Conservation (phyloP, 1,284 basidiomycete species). For the Rhodotorula mucilaginosa region DNA sequence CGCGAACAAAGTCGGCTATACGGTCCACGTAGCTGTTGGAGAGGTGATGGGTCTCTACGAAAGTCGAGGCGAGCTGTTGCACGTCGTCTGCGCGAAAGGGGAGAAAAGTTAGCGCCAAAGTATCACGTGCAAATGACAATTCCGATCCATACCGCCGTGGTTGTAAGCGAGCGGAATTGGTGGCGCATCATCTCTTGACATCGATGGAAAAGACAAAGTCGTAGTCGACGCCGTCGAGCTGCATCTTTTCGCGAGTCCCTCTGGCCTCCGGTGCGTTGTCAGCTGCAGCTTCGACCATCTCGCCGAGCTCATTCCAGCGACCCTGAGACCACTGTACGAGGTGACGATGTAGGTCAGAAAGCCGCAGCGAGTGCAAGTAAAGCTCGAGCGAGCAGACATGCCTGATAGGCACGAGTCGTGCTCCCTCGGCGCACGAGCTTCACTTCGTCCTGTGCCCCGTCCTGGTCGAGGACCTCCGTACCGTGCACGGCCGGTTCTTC, state of each 20-base stretch:
- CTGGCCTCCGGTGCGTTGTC: background rate
- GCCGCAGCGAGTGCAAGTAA: background rate
- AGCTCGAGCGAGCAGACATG: slow-evolving; percentile 46
- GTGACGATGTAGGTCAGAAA: background rate
- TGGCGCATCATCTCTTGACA: slow-evolving; percentile 84
- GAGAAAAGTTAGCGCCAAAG: background rate
- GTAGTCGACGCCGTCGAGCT: slow-evolving; percentile 76
- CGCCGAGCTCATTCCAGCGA: slow-evolving; percentile 87
- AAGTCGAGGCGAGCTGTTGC: slow-evolving; percentile 79
- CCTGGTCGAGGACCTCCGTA: background rate
- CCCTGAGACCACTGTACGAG: slow-evolving; percentile 68
- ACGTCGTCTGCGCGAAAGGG: slow-evolving; percentile 62
- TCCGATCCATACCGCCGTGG: slow-evolving; percentile 15
- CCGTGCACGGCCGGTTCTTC: background rate
- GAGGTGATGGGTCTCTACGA: slow-evolving; percentile 77
- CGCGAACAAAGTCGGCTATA: slow-evolving; percentile 80
- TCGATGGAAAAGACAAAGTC: slow-evolving; percentile 99
- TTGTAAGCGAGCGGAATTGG: slow-evolving; percentile 94
- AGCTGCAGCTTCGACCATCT: slow-evolving; percentile 80
- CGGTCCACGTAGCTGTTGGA: slow-evolving; percentile 80
- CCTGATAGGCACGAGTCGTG: slow-evolving; percentile 78
- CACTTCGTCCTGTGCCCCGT: slow-evolving; percentile 85
- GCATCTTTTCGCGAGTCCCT: slow-evolving; percentile 1
- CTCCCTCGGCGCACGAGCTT: slow-evolving; percentile 75
- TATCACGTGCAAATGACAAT: background rate